A percentile compares a stretch with the other conserved stretches of the same genome.
Conservation (phyloP, 306 rosid species). For the cucumber (Cucumis sativus) region Cucumber_9930_V3 NC_026656.2:19977501-19978000, state of each 20-base stretch:
- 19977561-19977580: background rate
- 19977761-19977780: conserved; percentile 99
- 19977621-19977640: background rate
- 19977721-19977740: conserved; percentile 96
- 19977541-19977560: background rate
- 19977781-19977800: conserved; percentile 73
- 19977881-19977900: background rate
- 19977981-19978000: no score
- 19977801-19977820: conserved; percentile 56
- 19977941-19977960: no score
- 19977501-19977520: background rate
- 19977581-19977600: background rate
- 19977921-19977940: no score
- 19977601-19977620: background rate
- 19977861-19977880: conserved; percentile 6
- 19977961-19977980: no score
- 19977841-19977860: background rate
- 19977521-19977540: background rate
- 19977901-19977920: background rate
- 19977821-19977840: conserved; percentile 62
- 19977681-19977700: background rate
- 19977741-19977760: conserved; percentile 98
- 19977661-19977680: conserved; percentile 4
- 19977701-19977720: conserved; percentile 92
- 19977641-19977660: background rate